Evolutionary conservation across 306 rosid species (phyloP).

Genomic region (Castanea mollissima): DNA sequence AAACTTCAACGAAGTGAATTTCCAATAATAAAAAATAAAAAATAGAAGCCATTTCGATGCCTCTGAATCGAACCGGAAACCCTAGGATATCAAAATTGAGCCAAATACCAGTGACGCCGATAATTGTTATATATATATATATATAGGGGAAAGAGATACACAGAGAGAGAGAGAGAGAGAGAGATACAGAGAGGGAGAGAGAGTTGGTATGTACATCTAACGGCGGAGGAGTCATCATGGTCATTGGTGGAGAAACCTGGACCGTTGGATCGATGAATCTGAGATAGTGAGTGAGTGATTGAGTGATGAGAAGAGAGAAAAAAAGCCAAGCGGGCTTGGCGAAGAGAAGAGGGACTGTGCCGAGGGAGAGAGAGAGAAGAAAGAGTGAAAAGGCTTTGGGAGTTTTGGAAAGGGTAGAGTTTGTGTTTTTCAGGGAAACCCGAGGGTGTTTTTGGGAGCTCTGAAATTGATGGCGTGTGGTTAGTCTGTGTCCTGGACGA

Average conservation of each 20-base stretch:
- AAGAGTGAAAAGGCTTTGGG: background rate
- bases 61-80: slow-evolving; percentile 14
- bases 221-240: slow-evolving; percentile 56
- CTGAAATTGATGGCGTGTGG: background rate
- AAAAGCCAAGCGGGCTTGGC: slow-evolving; percentile 20
- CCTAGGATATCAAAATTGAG: slow-evolving; percentile 31
- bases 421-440: background rate
- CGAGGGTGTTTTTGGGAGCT: slow-evolving; percentile 9
- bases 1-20: slow-evolving; percentile 5
- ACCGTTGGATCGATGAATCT: slow-evolving; percentile 52
- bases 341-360: slow-evolving; percentile 7
- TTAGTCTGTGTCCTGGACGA: slow-evolving; percentile 2
- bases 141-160: too few relatives aligned
- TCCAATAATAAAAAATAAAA: background rate
- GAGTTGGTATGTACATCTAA: slow-evolving; percentile 37
- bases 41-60: slow-evolving; percentile 19
- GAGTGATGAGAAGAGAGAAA: background rate
- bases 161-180: background rate
- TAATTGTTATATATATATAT: background rate
- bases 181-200: background rate
- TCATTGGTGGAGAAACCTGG: slow-evolving; percentile 40
- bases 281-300: background rate
- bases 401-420: background rate
- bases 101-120: slow-evolving; percentile 9
- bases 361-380: slow-evolving; percentile 21